Evolutionary conservation across 768 basidiomycete species (phyloP), one percentile per base, ranked within the genome.

Genomic region (Wakefieldia striispora): DNA sequence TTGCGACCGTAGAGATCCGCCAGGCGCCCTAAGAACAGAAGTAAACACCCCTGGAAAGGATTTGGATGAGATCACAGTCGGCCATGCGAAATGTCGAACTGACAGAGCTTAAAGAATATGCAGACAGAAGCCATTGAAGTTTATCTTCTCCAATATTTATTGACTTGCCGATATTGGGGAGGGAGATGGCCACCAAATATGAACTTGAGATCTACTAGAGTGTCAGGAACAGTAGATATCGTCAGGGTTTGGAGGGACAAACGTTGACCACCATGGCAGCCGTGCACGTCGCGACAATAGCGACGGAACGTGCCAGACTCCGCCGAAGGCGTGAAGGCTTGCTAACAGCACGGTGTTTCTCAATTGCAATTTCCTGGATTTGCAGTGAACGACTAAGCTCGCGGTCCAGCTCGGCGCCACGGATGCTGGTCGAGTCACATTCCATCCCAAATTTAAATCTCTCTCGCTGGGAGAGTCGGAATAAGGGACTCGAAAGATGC

Each of bases 1-100:
- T 87, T 91, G 27, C 89, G 77, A 2, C 92, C 91, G 54, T 86
- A 83, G 3, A 89, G 68, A 62, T 93, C 91, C 2, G 90, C 88
- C 1, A 93, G 65, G 17, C 89, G 75, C 0, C 91, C 91, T 20
- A 81, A 82, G 12, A 90, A 77, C 13, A 93, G 74, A 3, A 92
- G 76, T 11, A 92, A 71, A 58, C 91, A 93, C 7, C 85, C 88
- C 88, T 89, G 12, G 33, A 19, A 19, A 34, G 10, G 14, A 26
- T 61, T 19, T 55, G 55, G 35, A 48, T 9, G 24, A 39, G 35
- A 0, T 7, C 2, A 8, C 33, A 4, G 13, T 29, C 8, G 13
- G 4, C 2, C 5, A 26, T n/a, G 19, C 38, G n/a, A 26, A 20
- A 51, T 59, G 27, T 40, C 16, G 23, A 13, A 67, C 75, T n/a